Evolutionary conservation across 352 stramenopile species (phyloP).

Genomic region (Elongisporangium undulatum): DNA sequence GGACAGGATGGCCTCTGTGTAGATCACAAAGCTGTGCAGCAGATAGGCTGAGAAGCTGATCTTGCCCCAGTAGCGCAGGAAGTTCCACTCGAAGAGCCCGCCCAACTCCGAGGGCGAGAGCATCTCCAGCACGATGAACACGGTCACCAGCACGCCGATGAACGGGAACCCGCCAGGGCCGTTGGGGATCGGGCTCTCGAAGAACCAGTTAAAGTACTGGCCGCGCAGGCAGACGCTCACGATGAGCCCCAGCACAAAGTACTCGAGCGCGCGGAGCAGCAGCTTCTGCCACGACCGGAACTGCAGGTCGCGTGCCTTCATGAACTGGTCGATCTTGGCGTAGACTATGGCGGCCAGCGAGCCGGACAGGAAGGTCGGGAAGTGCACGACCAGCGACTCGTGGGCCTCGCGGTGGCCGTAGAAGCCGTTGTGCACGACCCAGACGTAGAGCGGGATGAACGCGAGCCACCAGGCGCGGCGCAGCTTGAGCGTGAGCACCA

Average conservation of each 20-base stretch:
- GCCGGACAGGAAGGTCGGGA: constrained; percentile 34
- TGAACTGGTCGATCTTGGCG: neutral
- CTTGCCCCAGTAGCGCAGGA: constrained; percentile 38
- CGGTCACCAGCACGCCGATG: constrained; percentile 23
- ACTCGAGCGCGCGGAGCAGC: no score
- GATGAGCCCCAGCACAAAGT: no score
- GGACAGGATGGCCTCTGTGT: no score
- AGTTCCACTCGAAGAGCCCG: constrained; percentile 31
- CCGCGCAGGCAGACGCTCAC: constrained; percentile 25
- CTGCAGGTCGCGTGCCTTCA: no score
- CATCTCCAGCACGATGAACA: constrained; percentile 40
- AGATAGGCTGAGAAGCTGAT: constrained; percentile 54
- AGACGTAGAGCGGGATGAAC: constrained; percentile 19
- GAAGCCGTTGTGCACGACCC: constrained; percentile 19
- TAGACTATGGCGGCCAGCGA: constrained; percentile 36
- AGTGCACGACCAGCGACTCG: constrained; percentile 19
- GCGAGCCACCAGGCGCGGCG: constrained; percentile 26
- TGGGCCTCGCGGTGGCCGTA: constrained; percentile 21
- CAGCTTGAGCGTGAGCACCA: constrained; percentile 18
- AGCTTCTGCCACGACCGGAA: no score
- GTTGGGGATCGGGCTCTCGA: constrained; percentile 14
- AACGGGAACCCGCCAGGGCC: constrained; percentile 17
- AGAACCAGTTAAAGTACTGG: constrained; percentile 35
- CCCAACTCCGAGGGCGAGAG: constrained; percentile 27
- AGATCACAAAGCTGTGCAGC: constrained; percentile 45